Conservation (phyloP, 2,329 filamentous ascomycete species). For the Phialocephala sp. region DNA sequence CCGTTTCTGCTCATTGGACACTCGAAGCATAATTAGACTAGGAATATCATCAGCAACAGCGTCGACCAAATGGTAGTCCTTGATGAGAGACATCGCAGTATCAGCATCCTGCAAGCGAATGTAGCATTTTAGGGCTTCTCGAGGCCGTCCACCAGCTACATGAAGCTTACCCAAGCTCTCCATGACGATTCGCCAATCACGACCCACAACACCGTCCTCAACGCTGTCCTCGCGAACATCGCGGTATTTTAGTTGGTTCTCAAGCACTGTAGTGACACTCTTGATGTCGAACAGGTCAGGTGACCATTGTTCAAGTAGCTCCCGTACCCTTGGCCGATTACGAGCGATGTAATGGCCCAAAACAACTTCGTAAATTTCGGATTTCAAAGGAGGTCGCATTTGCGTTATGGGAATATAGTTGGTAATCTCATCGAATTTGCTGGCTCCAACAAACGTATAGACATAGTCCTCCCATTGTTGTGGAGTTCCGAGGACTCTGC, state of each 20-base stretch:
- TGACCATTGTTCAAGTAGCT: conserved; percentile 83
- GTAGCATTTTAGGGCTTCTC: conserved; percentile 86
- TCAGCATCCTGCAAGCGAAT: conserved; percentile 93
- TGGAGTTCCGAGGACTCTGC: conserved; percentile 79
- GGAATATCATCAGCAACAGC: conserved; percentile 89
- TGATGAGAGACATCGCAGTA: conserved; percentile 83
- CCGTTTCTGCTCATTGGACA: conserved; percentile 72
- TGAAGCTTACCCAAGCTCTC: conserved; percentile 85
- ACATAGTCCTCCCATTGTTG: conserved; percentile 95
- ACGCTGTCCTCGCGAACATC: conserved; percentile 78
- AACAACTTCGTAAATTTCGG: conserved; percentile 85
- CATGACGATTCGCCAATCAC: conserved; percentile 90
- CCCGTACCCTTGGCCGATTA: conserved; percentile 76
- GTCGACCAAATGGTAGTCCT: conserved; percentile 87
- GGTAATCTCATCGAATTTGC: conserved; percentile 89
- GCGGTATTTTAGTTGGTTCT: conserved; percentile 79
- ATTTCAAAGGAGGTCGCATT: conserved; percentile 79
- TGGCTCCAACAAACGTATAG: conserved; percentile 85
- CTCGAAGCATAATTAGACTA: conserved; percentile 84
- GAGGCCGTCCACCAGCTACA: conserved; percentile 78
- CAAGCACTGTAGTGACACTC: conserved; percentile 77
- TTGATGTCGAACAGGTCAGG: conserved; percentile 82
- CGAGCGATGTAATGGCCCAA: conserved; percentile 85
- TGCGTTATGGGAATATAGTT: conserved; percentile 78
- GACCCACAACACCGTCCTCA: conserved; percentile 72